Percentiles rank a stretch among this genome's conserved stretches.
Conservation (phyloP, 805 yeast genomes). For the Kodamaea kakaduensis region DNA sequence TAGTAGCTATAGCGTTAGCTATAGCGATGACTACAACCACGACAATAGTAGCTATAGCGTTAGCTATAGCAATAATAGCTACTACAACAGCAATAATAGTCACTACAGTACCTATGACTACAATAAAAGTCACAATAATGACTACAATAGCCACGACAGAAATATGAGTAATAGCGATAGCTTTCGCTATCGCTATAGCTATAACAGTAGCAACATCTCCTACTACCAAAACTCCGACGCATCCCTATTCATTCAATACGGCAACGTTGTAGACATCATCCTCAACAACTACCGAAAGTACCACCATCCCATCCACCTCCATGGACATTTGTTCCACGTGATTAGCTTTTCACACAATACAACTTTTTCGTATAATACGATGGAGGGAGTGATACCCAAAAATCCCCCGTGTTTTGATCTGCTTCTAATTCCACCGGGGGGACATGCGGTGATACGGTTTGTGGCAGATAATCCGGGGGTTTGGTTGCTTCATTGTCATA, state of each 20-base stretch:
- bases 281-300: conserved; percentile 25
- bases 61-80: no score
- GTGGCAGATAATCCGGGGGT: conserved; percentile 30
- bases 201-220: no score
- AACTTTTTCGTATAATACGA: conserved; percentile 21
- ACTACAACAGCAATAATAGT: no score
- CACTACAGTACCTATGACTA: no score
- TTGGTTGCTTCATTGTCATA: conserved; percentile 35
- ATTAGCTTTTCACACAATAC: conserved; percentile 22
- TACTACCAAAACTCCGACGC: no score
- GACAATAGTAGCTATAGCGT: no score
- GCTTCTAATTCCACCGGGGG: conserved; percentile 26
- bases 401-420: conserved; percentile 26
- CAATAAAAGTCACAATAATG: no score
- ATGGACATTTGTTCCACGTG: conserved; percentile 31
- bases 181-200: no score
- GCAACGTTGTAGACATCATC: conserved; percentile 30
- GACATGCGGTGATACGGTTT: conserved; percentile 30
- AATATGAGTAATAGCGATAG: no score
- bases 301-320: conserved; percentile 34
- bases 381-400: conserved; percentile 21
- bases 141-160: no score
- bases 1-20: neutral
- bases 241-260: no score
- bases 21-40: conserved; percentile 12